Evolutionary conservation across 169 alveolate genomes (phyloP), one percentile per base, ranked within the genome.

Genomic region (Perkinsus chesapeaki): DNA sequence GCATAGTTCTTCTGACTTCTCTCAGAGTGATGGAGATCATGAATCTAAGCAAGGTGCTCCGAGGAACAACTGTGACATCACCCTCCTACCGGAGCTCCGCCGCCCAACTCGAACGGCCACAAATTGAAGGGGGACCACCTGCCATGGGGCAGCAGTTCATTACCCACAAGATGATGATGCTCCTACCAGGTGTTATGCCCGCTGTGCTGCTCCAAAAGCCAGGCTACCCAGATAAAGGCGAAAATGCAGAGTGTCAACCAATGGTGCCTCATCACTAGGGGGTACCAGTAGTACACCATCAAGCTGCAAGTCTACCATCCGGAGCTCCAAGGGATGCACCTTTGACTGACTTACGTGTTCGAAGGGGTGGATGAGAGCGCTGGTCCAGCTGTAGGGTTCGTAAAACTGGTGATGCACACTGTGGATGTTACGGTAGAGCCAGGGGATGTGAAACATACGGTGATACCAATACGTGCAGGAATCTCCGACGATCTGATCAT

Each of bases 391-490:
- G 31, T 60, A 60, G 12, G 82, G 82, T 16, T 60, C 82, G 27
- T 60, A 60, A 92, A 94, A 95, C 48, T 94, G 95, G 91, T 96
- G 98, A 93, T 96, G 98, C 3, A 91, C 82, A 91, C 96, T 96
- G 91, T 96, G 98, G 39, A 96, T 94, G 37, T n/a, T 39, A 10
- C 92, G 92, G 43, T 96, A 96, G 1, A 96, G 73, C n/a, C 39
- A 43, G 39, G 95, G 96, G 73, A 95, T 73, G 95, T 96, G 98
- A 27, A 96, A 91, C 9, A 95, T 92, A 91, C 96, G 94, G 73
- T 96, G 98, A 12, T 91, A 39, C 96, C 96, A 94, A 73, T 96
- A 96, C 92, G 96, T 96, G 0, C 91, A 37, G 37, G 94, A 39
- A 91, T 96, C 98, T 93, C 96, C 98, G 31, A 94, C 73, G 82